Percentiles rank a stretch among this genome's conserved stretches.
These are phyloP conservation scores for Candida silvatica DNA, from an alignment of 805 yeast species.

Conservation along the genomic window DNA sequence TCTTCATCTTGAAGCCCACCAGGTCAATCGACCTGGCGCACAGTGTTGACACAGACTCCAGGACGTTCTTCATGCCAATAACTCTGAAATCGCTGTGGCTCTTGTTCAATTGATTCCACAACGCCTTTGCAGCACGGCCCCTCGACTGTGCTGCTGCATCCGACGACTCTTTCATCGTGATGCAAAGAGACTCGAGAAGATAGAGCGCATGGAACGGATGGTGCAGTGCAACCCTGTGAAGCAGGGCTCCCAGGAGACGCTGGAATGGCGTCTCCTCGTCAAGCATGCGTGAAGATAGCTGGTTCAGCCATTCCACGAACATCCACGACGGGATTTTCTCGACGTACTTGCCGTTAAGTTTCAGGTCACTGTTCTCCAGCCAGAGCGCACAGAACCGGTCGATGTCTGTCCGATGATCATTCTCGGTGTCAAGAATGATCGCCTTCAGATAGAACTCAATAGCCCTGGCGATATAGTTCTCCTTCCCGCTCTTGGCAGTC, in stretches of 20 bases:
- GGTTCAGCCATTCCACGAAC: conserved; percentile 76
- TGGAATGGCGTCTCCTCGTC: conserved; percentile 48
- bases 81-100: conserved; percentile 5
- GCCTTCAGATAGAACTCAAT: conserved; percentile 51
- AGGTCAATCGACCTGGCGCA: conserved; percentile 42
- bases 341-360: conserved; percentile 29
- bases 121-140: conserved; percentile 40
- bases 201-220: conserved; percentile 75
- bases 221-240: conserved; percentile 30
- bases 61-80: conserved; percentile 11
- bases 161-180: conserved; percentile 19
- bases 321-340: conserved; percentile 44
- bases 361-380: conserved; percentile 42
- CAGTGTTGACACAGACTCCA: conserved; percentile 39
- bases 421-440: conserved; percentile 30
- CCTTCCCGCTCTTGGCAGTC: conserved; percentile 27
- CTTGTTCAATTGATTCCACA: conserved; percentile 34
- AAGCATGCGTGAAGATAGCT: conserved; percentile 62
- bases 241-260: conserved; percentile 29
- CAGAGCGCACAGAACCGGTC: conserved; percentile 80
- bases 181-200: conserved; percentile 47
- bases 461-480: conserved; percentile 36
- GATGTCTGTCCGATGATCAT: conserved; percentile 43
- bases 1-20: conserved; percentile 36
- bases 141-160: conserved; percentile 35